Evolutionary conservation across 805 yeast species (phyloP), one percentile per base, ranked within the genome.

Genomic region (Saturnispora sanitii): DNA sequence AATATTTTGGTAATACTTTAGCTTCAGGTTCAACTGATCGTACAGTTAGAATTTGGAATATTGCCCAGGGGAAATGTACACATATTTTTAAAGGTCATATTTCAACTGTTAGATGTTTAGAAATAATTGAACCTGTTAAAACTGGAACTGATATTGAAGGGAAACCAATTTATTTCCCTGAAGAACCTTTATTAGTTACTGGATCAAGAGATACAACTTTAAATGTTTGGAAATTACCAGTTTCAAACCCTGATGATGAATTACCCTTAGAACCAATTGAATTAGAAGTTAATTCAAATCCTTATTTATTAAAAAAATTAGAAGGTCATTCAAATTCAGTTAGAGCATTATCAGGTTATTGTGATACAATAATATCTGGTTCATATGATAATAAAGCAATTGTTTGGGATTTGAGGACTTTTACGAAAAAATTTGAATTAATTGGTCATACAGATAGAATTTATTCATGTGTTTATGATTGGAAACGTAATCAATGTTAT

Each of bases 21-120:
- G 95, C 90, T 1, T 82, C 94, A 45, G 98, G 97, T 0, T 82
- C 95, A 2, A 90, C 96, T 0, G 98, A 92, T 61, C 73, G 96
- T 50, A 80, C 95, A 0, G 94, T 92, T 3, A 72, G 98, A 44
- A 77, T 92, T 4, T 92, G 98, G 98, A 85, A 88, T 56, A 77
- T 88, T 46, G 70, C 73, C 42, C 77, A 82, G 18, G 95, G 90
- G 2, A 71, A 71, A 48, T 90, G 97, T 57, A 85, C 96, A 0
- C 96, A 90, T 60, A 75, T 92, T 2, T 86, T 92, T 57, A 70
- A 79, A 42, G 96, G 96, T 0, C 97, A 88, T 54, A 79, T 88
- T 0, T 85, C 96, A 0, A 88, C 97, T 0, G 95, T 88, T 18
- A 70, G 97, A 55, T 90, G 96, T 56, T 67, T 90, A 48, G 95